Evolutionary conservation across 345 rosid genomes (phyloP).

Genomic region (Syzygium aqueum): DNA sequence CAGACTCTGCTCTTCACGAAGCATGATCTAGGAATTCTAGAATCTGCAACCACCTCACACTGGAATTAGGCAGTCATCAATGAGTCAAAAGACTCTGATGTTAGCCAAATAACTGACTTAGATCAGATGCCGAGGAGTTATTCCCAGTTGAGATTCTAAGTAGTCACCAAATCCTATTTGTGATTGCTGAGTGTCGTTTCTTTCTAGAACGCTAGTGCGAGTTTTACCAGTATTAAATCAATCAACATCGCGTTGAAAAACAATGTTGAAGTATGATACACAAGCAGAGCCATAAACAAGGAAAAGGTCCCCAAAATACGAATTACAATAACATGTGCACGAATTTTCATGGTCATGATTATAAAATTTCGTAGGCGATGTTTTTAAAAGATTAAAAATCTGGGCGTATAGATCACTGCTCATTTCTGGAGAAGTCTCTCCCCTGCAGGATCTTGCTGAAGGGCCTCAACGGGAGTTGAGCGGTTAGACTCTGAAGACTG

Average conservation of each 20-base stretch:
- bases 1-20: neutral
- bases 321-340: neutral
- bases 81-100: neutral
- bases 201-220: neutral
- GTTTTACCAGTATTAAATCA: neutral
- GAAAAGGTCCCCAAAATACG: neutral
- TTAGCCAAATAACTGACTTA: neutral
- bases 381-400: neutral
- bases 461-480: constrained; percentile 30
- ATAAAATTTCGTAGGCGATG: neutral
- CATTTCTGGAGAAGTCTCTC: constrained; percentile 7
- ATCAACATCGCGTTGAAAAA: neutral
- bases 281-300: neutral
- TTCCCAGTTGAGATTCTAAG: neutral
- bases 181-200: neutral
- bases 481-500: constrained; percentile 54
- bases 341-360: neutral
- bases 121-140: neutral
- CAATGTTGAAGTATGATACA: neutral
- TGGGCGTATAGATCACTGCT: neutral
- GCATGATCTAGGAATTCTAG: neutral
- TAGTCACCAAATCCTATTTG: neutral
- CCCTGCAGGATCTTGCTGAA: neutral
- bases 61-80: neutral
- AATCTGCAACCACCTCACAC: neutral